Conservation (phyloP, 768 basidiomycete species). For the Leucocoprinus sp. region DNA sequence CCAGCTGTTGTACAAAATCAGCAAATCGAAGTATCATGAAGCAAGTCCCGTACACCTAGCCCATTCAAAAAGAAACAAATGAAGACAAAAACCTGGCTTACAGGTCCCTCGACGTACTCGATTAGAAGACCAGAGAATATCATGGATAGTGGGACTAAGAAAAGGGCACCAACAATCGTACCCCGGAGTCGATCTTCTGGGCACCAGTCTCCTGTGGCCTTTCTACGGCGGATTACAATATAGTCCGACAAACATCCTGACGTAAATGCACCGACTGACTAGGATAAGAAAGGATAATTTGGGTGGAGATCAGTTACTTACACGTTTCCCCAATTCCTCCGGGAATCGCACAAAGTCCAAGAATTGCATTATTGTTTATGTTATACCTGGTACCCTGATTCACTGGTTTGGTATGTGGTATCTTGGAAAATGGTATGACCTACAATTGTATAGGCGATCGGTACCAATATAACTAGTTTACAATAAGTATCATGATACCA, state of each 20-base stretch:
- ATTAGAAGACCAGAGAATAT: conserved; percentile 40
- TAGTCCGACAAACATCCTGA: conserved; percentile 53
- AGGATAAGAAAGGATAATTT: conserved; percentile 13
- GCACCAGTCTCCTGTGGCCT: conserved; percentile 40
- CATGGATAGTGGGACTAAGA: conserved; percentile 48
- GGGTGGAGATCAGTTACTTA: conserved; percentile 23
- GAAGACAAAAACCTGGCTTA: conserved; percentile 44
- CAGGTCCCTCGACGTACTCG: conserved; percentile 37
- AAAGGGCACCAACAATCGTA: conserved; percentile 33
- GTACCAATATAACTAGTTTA: conserved; percentile 42
- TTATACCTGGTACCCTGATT: conserved; percentile 47
- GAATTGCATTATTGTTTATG: conserved; percentile 46
- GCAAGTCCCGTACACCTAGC: conserved; percentile 38
- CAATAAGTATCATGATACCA: no score
- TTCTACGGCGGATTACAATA: conserved; percentile 37
- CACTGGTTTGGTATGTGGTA: not conserved
- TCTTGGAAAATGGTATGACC: conserved; percentile 14
- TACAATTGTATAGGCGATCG: conserved; percentile 63
- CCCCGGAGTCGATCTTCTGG: conserved; percentile 59
- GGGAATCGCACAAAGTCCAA: conserved; percentile 56
- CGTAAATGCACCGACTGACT: conserved; percentile 50
- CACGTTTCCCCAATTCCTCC: conserved; percentile 53
- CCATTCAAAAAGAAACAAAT: conserved; percentile 54
- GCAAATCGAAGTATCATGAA: not conserved
- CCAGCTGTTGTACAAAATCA: conserved; percentile 30